Evolutionary conservation across 305 asterid genomes (phyloP).

Genomic region (Fraxinus greggii): DNA sequence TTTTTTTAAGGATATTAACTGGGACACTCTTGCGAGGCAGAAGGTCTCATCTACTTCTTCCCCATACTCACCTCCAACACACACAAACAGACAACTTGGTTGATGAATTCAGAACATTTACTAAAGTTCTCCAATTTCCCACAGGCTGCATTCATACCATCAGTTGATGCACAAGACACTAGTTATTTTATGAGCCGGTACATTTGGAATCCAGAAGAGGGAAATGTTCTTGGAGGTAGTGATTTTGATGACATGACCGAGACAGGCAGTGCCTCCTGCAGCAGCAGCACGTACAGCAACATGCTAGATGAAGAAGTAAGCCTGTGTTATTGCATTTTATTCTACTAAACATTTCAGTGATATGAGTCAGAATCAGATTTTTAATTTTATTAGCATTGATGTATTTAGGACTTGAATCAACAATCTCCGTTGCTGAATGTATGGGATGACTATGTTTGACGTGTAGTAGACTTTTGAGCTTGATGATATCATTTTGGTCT

Average conservation of each 20-base stretch:
- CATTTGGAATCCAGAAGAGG: constrained; percentile 90
- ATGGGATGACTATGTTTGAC: not conserved
- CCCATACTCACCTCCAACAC: constrained; percentile 8
- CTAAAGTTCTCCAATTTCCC: constrained; percentile 23
- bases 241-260: constrained; percentile 78
- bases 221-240: constrained; percentile 63
- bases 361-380: not conserved
- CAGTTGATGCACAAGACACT: constrained; percentile 82
- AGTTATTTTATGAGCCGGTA: constrained; percentile 98
- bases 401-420: not conserved
- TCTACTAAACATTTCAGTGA: not conserved
- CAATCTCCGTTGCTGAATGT: not conserved
- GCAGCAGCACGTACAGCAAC: constrained; percentile 77
- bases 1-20: constrained; percentile 78
- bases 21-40: constrained; percentile 92
- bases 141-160: constrained; percentile 93
- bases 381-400: not conserved
- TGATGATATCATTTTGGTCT: constrained; percentile 8
- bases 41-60: constrained; percentile 53
- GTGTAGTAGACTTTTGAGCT: not conserved
- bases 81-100: not conserved
- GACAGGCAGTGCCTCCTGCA: constrained; percentile 69
- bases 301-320: constrained; percentile 84
- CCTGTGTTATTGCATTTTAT: constrained; percentile 10
- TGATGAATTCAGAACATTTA: constrained; percentile 13